A percentile compares a stretch with the other conserved stretches of the same genome.
These are phyloP conservation scores for Beauveria bassiana DNA, from an alignment of 2,329 filamentous ascomycete species.

Conservation along the genomic window DNA sequence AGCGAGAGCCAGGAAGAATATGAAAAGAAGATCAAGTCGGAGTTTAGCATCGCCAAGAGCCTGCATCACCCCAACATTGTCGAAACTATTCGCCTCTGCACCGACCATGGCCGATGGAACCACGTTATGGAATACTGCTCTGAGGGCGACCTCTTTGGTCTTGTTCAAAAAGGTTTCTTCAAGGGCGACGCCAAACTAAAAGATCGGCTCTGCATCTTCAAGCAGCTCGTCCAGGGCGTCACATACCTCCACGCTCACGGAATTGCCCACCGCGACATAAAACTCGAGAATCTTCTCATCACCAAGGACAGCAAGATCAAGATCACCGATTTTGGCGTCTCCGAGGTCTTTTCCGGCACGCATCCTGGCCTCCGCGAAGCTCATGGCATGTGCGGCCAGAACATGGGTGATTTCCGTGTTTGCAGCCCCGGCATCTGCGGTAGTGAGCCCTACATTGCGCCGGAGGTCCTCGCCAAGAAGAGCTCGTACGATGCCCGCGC, in stretches of 20 bases:
- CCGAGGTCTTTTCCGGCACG: conserved; percentile 74
- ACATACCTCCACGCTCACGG: conserved; percentile 75
- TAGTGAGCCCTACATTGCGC: conserved; percentile 79
- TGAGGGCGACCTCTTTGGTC: conserved; percentile 69
- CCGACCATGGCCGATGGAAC: conserved; percentile 69
- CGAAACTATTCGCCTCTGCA: conserved; percentile 69
- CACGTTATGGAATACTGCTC: conserved; percentile 91
- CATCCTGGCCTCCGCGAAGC: conserved; percentile 71
- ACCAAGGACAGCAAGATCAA: conserved; percentile 75
- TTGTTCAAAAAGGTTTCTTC: conserved; percentile 67
- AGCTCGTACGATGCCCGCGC: conserved; percentile 63
- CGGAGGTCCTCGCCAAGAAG: conserved; percentile 69
- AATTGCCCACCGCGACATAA: conserved; percentile 86
- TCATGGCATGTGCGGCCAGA: conserved; percentile 63
- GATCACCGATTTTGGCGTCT: conserved; percentile 87
- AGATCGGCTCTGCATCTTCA: conserved; percentile 79
- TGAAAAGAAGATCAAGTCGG: conserved; percentile 82
- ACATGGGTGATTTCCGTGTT: conserved; percentile 62
- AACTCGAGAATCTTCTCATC: conserved; percentile 78
- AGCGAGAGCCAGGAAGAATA: conserved; percentile 68
- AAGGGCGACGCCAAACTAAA: conserved; percentile 53
- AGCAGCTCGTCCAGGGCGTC: conserved; percentile 77
- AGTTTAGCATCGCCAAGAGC: conserved; percentile 81
- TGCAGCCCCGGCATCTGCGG: conserved; percentile 78
- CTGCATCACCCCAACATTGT: conserved; percentile 83